Evolutionary conservation across 805 yeast genomes (phyloP).

Genomic region (Saccharomycopsis guyanensis): DNA sequence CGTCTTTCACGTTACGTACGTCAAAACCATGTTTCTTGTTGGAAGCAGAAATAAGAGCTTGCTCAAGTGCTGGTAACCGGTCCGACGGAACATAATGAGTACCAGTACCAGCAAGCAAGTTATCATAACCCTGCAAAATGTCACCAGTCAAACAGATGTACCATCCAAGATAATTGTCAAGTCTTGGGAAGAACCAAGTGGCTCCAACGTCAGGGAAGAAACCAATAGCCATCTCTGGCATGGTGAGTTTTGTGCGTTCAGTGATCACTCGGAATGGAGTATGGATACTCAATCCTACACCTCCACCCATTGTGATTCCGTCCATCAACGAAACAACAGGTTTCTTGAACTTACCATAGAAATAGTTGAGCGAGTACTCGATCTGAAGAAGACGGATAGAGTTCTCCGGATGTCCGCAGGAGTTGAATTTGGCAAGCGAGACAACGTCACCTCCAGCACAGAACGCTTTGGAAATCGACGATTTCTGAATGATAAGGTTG

Average conservation of each 20-base stretch:
- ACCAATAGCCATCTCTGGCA: slow-evolving; percentile 98
- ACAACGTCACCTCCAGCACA: slow-evolving; percentile 86
- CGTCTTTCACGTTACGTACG: slow-evolving; percentile 12
- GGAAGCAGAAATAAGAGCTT: slow-evolving; percentile 56
- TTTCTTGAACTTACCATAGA: slow-evolving; percentile 58
- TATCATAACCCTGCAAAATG: slow-evolving; percentile 67
- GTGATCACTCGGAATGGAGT: slow-evolving; percentile 89
- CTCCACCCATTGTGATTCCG: slow-evolving; percentile 98
- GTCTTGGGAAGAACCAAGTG: slow-evolving; percentile 75
- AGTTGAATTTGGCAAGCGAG: slow-evolving; percentile 49
- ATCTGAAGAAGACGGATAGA: slow-evolving; percentile 18
- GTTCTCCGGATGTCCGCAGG: slow-evolving; percentile 31
- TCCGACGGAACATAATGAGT: slow-evolving; percentile 78
- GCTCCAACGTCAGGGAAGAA: slow-evolving; percentile 96
- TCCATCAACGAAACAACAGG: slow-evolving; percentile 83
- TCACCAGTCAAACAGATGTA: slow-evolving; percentile 86
- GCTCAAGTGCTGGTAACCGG: slow-evolving; percentile 50
- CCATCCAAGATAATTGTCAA: slow-evolving; percentile 77
- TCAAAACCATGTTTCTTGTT: slow-evolving; percentile 20
- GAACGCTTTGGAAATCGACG: slow-evolving; percentile 38
- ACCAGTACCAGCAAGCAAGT: slow-evolving; percentile 76
- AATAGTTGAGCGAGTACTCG: slow-evolving; percentile 40
- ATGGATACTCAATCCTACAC: slow-evolving; percentile 86
- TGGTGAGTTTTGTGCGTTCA: slow-evolving; percentile 82
- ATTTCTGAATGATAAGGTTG: slow-evolving; percentile 22